These are phyloP conservation scores for Xylaria sp. DNA, from an alignment of 2,329 filamentous ascomycete species.

Conservation along the genomic window DNA sequence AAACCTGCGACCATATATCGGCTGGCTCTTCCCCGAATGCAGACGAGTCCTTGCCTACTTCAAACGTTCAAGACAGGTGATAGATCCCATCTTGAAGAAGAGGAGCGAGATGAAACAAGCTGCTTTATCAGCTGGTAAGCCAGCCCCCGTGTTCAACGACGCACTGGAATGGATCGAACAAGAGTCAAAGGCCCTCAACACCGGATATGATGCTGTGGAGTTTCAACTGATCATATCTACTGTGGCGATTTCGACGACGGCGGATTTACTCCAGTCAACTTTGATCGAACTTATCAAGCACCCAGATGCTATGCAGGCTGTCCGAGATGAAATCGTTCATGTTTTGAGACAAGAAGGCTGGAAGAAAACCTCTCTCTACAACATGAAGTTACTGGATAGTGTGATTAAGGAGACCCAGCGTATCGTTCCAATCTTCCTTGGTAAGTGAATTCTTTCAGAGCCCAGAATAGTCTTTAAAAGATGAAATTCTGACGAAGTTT, in stretches of 20 bases:
- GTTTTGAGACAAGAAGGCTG: constrained; percentile 39
- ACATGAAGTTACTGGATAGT: constrained; percentile 50
- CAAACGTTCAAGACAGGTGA: constrained; percentile 41
- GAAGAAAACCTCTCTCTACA: constrained; percentile 43
- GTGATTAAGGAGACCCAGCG: constrained; percentile 52
- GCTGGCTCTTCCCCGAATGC: constrained; percentile 55
- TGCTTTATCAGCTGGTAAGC: constrained; percentile 31
- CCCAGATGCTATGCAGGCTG: constrained; percentile 54
- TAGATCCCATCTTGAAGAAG: constrained; percentile 39
- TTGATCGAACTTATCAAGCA: constrained; percentile 54
- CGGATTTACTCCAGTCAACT: constrained; percentile 46
- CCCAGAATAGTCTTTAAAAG: not conserved
- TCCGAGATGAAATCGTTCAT: constrained; percentile 56
- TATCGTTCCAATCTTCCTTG: constrained; percentile 40
- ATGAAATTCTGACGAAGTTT: constrained; percentile 14
- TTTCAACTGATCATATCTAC: constrained; percentile 47
- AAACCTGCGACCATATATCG: constrained; percentile 51
- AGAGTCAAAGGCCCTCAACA: constrained; percentile 43
- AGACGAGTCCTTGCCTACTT: constrained; percentile 46
- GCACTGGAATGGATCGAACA: constrained; percentile 54
- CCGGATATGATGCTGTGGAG: constrained; percentile 42
- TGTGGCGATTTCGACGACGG: constrained; percentile 52
- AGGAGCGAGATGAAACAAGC: constrained; percentile 34
- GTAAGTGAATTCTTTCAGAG: constrained; percentile 32
- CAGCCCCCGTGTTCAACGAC: constrained; percentile 45